Percentiles rank a stretch among this genome's conserved stretches.
These are phyloP conservation scores for Ustilago sp. DNA, from an alignment of 1,284 basidiomycete genomes.

Conservation along the genomic window DNA sequence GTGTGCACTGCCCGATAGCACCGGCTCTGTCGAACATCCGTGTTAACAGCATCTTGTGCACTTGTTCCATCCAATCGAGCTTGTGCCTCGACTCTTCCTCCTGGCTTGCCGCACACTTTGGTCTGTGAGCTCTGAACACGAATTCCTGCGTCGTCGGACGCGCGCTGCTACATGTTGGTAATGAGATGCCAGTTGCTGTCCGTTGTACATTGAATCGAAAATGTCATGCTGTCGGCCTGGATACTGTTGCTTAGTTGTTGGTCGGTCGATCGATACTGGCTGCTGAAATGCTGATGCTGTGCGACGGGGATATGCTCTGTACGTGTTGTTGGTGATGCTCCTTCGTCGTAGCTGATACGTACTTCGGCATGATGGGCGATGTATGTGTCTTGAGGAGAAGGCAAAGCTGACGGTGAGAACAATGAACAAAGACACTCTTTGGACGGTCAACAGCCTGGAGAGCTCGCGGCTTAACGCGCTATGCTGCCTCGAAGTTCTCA, in stretches of 20 bases:
- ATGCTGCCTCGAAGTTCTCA: not conserved
- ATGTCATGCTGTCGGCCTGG: not conserved
- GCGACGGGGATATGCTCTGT: conserved; percentile 2
- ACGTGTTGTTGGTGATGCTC: not conserved
- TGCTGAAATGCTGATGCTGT: not conserved
- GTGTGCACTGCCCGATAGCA: too few relatives aligned
- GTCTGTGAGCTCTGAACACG: too few relatives aligned
- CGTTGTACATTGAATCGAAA: not conserved
- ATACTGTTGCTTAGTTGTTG: not conserved
- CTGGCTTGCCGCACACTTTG: too few relatives aligned
- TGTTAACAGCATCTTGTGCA: too few relatives aligned
- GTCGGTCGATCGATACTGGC: not conserved
- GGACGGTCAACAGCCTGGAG: conserved; percentile 8
- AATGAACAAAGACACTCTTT: conserved; percentile 24
- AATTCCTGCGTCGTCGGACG: too few relatives aligned
- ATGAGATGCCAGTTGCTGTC: not conserved
- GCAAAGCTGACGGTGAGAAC: conserved; percentile 39
- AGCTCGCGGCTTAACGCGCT: not conserved
- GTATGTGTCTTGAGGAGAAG: conserved; percentile 51
- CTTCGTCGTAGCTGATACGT: conserved; percentile 29
- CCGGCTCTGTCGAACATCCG: too few relatives aligned
- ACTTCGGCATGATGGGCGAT: conserved; percentile 67
- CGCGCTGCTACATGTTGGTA: too few relatives aligned
- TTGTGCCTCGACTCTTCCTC: too few relatives aligned
- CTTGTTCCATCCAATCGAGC: too few relatives aligned